Base-by-base conservation (phyloP, 371 early-diverging fungal species). In the Lichtheimia hyalospora region DNA sequence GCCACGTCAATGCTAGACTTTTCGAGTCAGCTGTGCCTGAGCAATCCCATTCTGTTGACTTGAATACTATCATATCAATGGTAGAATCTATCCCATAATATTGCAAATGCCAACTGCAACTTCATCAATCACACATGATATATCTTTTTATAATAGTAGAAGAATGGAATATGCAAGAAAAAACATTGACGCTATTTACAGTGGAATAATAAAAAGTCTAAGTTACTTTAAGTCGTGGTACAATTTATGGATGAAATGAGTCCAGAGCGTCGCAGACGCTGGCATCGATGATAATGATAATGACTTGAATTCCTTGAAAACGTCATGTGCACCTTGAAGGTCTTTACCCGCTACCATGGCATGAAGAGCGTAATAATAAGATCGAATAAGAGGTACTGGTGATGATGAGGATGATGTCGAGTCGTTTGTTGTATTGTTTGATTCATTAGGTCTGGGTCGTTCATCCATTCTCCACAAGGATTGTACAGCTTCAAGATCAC, bases 291-390 rank as follows among this genome's bases (percentile, higher is more conserved):
- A 7, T 20, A 41, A 21, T 10, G 56, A 41, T 40, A 53, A 53
- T 7, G 18, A 18, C 23, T 55, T 55, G 42, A 43, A 55, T 44
- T 55, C 56, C 23, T 43, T 14, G 24, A 24, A 55, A 15, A 60
- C 64, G 5, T 52, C 49, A 24, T 52, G 42, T 40, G 68, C 73
- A 20, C 41, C 42, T 0, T 59, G 49, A 2, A 44, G 12, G 6
- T 67, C 65, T 10, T 64, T 57, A 0, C 43, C 57, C 12, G 58
- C 28, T 16, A 73, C 15, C 62, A 69, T 57, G 20, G 73, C 62
- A 21, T 40, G 27, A 23, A 73, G 52, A 5, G 64, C 60, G 27
- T 67, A 70, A 58, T 62, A 73, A 40, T 73, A 73, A 2, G 58
- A 54, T 40, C 73, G 58, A 0, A 67, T 62, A 1, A 73, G 44